phyloP scores from a whole-genome alignment of 331 rosid genomes.

The Quercus tomentella region DNA sequence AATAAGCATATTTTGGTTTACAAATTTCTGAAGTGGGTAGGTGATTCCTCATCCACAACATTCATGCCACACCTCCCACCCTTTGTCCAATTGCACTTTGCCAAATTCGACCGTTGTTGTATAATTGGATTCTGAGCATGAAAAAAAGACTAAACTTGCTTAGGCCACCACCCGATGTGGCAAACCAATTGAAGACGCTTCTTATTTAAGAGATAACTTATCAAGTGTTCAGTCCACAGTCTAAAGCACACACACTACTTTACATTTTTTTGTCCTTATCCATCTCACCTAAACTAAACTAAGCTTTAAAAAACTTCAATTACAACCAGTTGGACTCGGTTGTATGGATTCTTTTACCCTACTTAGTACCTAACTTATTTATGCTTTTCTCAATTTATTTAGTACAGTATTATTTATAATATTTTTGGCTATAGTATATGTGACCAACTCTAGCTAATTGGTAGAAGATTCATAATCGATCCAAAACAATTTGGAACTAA shows the following conservation, averaged over 20 bases:
- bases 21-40: slow-evolving; percentile 21
- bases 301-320: too few relatives aligned
- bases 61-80: slow-evolving; percentile 23
- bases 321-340: too few relatives aligned
- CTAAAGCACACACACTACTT: neutral
- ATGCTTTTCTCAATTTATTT: too few relatives aligned
- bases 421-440: too few relatives aligned
- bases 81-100: neutral
- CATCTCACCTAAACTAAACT: too few relatives aligned
- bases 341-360: too few relatives aligned
- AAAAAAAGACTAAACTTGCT: neutral
- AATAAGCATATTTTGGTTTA: slow-evolving; percentile 21
- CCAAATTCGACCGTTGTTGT: slow-evolving; percentile 21
- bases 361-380: too few relatives aligned
- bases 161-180: neutral
- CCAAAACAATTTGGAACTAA: too few relatives aligned
- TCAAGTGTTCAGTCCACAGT: neutral
- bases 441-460: too few relatives aligned
- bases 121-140: neutral
- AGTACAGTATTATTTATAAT: too few relatives aligned
- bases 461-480: too few relatives aligned
- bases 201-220: neutral
- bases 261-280: too few relatives aligned
- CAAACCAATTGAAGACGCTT: neutral
- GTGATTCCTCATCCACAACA: slow-evolving; percentile 45